A percentile compares a stretch with the other conserved stretches of the same genome.
These are phyloP conservation scores for Coix lacrymajobi DNA, from an alignment of 176 grass and related monocot species.

Conservation along the genomic window DNA sequence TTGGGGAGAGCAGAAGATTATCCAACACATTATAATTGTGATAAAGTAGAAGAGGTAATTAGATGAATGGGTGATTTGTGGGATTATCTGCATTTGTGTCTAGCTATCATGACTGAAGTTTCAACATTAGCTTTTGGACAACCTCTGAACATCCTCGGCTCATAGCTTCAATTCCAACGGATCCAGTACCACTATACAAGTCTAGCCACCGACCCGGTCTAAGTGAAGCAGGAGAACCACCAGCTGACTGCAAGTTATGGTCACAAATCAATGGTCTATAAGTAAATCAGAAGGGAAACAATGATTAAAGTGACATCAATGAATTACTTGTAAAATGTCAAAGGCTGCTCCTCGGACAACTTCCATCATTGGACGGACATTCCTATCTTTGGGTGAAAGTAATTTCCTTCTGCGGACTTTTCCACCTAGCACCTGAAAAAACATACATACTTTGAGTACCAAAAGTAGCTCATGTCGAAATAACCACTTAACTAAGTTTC, in stretches of 20 bases:
- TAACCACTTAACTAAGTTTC: background rate
- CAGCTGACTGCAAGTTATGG: slow-evolving; percentile 63
- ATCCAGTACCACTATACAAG: slow-evolving; percentile 93
- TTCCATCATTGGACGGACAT: slow-evolving; percentile 98
- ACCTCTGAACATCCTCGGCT: slow-evolving; percentile 97
- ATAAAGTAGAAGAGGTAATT: background rate
- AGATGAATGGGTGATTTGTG: background rate
- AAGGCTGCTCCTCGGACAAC: slow-evolving; percentile 90
- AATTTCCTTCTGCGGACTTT: slow-evolving; percentile 86
- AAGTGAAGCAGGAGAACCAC: slow-evolving; percentile 85
- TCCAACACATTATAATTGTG: background rate
- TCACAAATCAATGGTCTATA: background rate
- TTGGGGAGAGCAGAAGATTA: too few relatives aligned
- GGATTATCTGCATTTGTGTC: background rate
- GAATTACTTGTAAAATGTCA: slow-evolving; percentile 79
- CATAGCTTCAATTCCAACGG: slow-evolving; percentile 98
- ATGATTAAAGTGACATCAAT: background rate
- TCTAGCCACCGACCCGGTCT: slow-evolving; percentile 92
- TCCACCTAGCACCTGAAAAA: slow-evolving; percentile 70
- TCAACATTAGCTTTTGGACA: background rate
- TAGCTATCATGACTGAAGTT: background rate
- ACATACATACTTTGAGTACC: background rate
- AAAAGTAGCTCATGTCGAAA: background rate
- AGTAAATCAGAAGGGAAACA: slow-evolving; percentile 17
- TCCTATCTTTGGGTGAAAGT: slow-evolving; percentile 87